Base-by-base conservation (phyloP, 2,329 filamentous ascomycete species). In the Clonostachys sp. region DNA sequence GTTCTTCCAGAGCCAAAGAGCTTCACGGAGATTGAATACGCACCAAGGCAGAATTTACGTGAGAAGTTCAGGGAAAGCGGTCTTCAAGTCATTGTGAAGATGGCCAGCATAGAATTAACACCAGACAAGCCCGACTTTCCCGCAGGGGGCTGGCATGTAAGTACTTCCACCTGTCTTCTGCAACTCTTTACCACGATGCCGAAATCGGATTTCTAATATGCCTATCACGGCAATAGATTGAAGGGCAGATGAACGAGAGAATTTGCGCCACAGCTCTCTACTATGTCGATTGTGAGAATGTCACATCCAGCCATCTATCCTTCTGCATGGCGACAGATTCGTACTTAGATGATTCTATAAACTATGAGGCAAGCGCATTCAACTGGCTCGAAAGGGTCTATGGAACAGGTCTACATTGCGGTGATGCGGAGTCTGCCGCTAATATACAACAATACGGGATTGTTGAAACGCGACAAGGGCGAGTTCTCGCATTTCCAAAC, bases 41-140 rank as follows among this genome's bases (percentile, higher is more conserved):
- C 46, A 4, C 35, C 35, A 2, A 42, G 53, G 5, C 12, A 30
- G 24, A 30, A 30, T 30, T 30, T 60, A 0, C 41, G 46, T 1
- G 52, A 53, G 0, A 45, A 45, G 0, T 58, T 56, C 18, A 41
- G 48, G 1, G 45, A 50, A 6, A 44, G 48, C 59, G 77, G 77
- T 0, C 42, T 60, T 3, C 83, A 87, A 54, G 61, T 87, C 34
- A 81, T 87, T 44, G 73, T 85, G 33, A 85, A 86, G 56, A 67
- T 87, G 52, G 73, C 79, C 2, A 75, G 71, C 35, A 77, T 85
- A 45, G 70, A 83, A 39, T 66, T 86, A 5, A 75, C 69, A 0
- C 79, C 79, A 0, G 72, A 75, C n/a, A 70, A 77, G 8, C 74
- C 77, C 0, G 52, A 55, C 0, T 82, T 76, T 50, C 55, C 60